These are phyloP conservation scores for Didymella pomorum DNA, from an alignment of 2,329 filamentous ascomycete species.

Conservation along the genomic window DNA sequence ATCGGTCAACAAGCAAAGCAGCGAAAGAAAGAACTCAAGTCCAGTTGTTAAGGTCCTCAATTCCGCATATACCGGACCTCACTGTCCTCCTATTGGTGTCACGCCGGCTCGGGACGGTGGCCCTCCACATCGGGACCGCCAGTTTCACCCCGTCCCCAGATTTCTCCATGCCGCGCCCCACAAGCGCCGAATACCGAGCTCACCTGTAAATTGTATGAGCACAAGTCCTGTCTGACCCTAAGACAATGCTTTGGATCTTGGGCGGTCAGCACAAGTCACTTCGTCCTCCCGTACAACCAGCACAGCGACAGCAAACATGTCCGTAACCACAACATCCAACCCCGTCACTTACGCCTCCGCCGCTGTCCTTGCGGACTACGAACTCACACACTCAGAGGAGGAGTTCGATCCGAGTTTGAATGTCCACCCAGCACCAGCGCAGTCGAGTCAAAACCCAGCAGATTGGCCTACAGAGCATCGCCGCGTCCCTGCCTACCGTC, in stretches of 20 bases:
- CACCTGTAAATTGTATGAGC: not conserved
- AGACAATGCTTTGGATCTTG: not conserved
- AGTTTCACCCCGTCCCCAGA: not conserved
- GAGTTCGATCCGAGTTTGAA: conserved; percentile 38
- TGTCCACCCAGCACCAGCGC: conserved; percentile 40
- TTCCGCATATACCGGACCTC: not conserved
- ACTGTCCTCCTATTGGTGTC: conserved; percentile 1
- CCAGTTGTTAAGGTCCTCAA: conserved; percentile 3
- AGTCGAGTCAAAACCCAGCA: conserved; percentile 36
- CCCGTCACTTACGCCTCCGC: conserved; percentile 48
- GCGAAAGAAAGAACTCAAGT: not conserved
- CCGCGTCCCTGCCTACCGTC: conserved; percentile 58
- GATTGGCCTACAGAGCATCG: conserved; percentile 60
- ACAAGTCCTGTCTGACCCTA: not conserved
- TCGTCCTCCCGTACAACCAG: conserved; percentile 11
- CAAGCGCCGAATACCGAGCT: conserved; percentile 8
- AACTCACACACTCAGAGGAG: conserved; percentile 54
- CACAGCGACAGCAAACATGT: conserved; percentile 45
- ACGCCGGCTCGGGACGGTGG: conserved; percentile 1
- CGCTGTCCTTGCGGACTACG: conserved; percentile 56
- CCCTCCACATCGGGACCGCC: conserved; percentile 14
- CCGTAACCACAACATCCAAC: conserved; percentile 55
- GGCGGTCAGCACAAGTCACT: not conserved
- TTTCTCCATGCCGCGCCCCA: conserved; percentile 3
- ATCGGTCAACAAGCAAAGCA: not conserved